These are phyloP conservation scores for Trichophaea hybrida DNA, from an alignment of 2,329 filamentous ascomycete species.

Conservation along the genomic window DNA sequence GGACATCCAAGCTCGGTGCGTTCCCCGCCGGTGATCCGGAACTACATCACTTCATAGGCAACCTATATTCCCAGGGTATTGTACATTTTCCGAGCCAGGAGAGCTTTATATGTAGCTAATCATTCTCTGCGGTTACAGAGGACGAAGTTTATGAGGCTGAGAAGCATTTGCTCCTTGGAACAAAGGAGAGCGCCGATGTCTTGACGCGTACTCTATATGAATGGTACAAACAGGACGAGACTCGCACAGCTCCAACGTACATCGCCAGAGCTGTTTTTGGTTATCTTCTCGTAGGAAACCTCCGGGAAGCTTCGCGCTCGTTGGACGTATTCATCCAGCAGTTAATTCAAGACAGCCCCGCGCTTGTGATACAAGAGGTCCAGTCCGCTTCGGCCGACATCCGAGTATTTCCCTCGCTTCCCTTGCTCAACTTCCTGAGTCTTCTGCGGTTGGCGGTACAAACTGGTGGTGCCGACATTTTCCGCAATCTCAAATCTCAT, in stretches of 20 bases:
- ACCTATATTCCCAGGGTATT: constrained; percentile 64
- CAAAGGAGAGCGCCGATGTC: constrained; percentile 68
- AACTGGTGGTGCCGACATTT: constrained; percentile 53
- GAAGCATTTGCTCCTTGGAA: constrained; percentile 74
- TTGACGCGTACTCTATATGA: constrained; percentile 74
- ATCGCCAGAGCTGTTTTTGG: constrained; percentile 76
- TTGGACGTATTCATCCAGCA: constrained; percentile 60
- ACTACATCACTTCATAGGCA: constrained; percentile 80
- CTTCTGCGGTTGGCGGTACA: constrained; percentile 72
- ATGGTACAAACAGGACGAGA: constrained; percentile 83
- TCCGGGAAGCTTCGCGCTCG: constrained; percentile 73
- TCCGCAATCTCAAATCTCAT: constrained; percentile 65
- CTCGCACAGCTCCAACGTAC: constrained; percentile 76
- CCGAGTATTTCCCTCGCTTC: constrained; percentile 75
- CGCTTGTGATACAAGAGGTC: constrained; percentile 62
- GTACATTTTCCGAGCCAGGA: neutral
- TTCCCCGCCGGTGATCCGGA: constrained; percentile 87
- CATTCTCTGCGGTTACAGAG: constrained; percentile 37
- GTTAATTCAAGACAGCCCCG: constrained; percentile 43
- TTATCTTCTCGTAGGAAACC: constrained; percentile 78
- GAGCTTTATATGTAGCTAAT: neutral
- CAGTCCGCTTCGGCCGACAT: constrained; percentile 58
- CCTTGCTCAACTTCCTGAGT: constrained; percentile 88
- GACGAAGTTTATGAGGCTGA: constrained; percentile 89
- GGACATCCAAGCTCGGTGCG: constrained; percentile 74